Conservation (phyloP, 441 rosid genomes). For the Arabidopsis hybrid region DNA sequence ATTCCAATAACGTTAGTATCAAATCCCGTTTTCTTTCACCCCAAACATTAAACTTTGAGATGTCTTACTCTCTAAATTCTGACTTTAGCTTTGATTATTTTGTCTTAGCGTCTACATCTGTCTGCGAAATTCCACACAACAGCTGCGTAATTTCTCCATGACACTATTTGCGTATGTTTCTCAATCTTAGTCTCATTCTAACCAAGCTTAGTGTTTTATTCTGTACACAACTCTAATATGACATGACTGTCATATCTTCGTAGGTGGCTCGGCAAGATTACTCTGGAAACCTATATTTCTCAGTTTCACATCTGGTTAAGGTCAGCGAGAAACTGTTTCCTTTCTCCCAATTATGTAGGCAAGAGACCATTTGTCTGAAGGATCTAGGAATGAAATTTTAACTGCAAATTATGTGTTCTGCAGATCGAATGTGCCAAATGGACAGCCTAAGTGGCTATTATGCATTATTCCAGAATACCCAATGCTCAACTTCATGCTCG, state of each 20-base stretch:
- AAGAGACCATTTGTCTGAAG: slow-evolving; percentile 11
- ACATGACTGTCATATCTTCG: slow-evolving; percentile 26
- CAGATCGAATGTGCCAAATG: slow-evolving; percentile 87
- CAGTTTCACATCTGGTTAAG: slow-evolving; percentile 99
- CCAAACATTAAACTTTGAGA: background rate
- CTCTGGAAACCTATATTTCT: slow-evolving; percentile 95
- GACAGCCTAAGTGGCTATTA: slow-evolving; percentile 99
- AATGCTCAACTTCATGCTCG: slow-evolving; percentile 92
- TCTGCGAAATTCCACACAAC: slow-evolving; percentile 89
- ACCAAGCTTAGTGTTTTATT: slow-evolving; percentile 21
- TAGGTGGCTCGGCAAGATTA: slow-evolving; percentile 99
- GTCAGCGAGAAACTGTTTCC: slow-evolving; percentile 51
- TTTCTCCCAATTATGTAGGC: slow-evolving; percentile 28
- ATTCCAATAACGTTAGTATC: slow-evolving; percentile 92
- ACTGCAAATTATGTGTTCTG: slow-evolving; percentile 28
- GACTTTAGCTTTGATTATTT: slow-evolving; percentile 41
- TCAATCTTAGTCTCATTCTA: slow-evolving; percentile 38
- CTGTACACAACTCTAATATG: slow-evolving; percentile 22
- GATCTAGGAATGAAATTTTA: slow-evolving; percentile 3
- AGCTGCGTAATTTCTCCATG: slow-evolving; percentile 73
- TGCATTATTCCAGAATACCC: slow-evolving; percentile 95
- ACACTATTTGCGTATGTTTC: slow-evolving; percentile 88
- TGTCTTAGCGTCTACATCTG: slow-evolving; percentile 87
- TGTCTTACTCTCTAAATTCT: slow-evolving; percentile 36
- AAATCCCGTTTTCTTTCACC: background rate